Base-by-base conservation (phyloP, 148 eudicot species). In the Agrostemma githago region DNA sequence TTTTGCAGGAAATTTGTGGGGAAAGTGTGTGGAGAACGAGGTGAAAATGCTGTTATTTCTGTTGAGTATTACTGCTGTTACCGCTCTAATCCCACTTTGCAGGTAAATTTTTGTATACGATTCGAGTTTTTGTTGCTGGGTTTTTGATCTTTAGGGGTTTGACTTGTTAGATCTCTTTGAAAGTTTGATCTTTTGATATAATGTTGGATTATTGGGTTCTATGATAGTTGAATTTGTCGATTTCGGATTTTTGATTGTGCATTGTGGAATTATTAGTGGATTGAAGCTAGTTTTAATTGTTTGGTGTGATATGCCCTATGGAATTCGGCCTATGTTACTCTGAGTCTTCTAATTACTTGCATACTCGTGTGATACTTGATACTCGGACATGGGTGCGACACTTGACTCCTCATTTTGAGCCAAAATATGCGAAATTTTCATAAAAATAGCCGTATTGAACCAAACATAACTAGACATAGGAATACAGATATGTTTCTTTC, bases 31-130 rank as follows among this genome's bases (percentile, higher is more conserved):
- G 98, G 97, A 4, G 83, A 88, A 39, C 86, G 87, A 75, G 98
- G 88, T 64, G 74, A 84, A n/a, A 78, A 87, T 85, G 96, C 96
- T 6, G 79, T 95, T 51, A 80, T 81, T 20, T 79, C 87, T 17
- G 86, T 84, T 8, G 97, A 95, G 87, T 77, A 87, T 81, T 89
- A 79, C 82, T 95, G 96, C 76, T 95, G 98, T 65, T 96, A 92
- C 77, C 93, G 98, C 39, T 92, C 98, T 74, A 95, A 95, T 71
- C 98, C 98, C 64, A 86, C 81, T 70, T 75, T 95, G 75, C 98
- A 95, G 98, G 98, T 66, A 62, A 66, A 44, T 68, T 70, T 12
- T 34, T 60, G 19, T 8, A 2, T n/a, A 16, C 38, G 5, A 7
- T 17, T 19, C 38, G 2, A 26, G n/a, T 37, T 43, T 44, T 73